Base-by-base conservation (phyloP, 495 filamentous ascomycete species). In the Bacidia gigantensis region DNA sequence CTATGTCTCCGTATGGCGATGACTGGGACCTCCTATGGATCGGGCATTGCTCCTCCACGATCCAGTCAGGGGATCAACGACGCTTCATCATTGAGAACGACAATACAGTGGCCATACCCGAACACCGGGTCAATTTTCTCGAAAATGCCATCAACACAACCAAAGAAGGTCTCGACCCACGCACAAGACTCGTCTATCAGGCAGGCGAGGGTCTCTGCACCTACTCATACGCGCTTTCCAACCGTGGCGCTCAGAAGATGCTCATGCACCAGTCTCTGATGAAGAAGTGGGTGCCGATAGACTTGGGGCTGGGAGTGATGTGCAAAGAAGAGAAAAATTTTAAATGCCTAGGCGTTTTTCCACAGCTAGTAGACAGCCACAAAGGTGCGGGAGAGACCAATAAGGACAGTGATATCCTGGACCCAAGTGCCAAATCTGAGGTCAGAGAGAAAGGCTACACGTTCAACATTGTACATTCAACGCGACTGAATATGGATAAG, bases 11-110 rank as follows among this genome's bases (percentile, higher is more conserved):
- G 1, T 82, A 81, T 52, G 78, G 78, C 39, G 68, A 74, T 22
- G 65, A 74, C 55, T 82, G 78, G 78, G 72, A 79, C 55, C 57
- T 78, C 25, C 61, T 79, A 2, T 78, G 75, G 74, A 62, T 78
- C 26, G 76, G 76, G 3, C 72, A 75, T 48, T 78, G 75, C 59
- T 64, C 67, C 1, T 59, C 62, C 51, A 44, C 53, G 17, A 66
- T 69, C 55, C 57, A 64, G 3, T 41, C 53, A 14, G 58, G 52
- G 26, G 42, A 57, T 0, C 17, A 56, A 20, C 42, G 51, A 51
- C 56, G 58, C 1, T 63, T 55, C 26, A 49, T 66, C 11, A 58
- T 63, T 26, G 51, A 57, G 23, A 59, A 64, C 48, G 62, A 66
- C 53, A 45, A 35, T 24, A 61, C 57, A n/a, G 65, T 61, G 42